Base-by-base conservation (phyloP, 306 rosid genomes). In the Potentilla sterilis region DNA sequence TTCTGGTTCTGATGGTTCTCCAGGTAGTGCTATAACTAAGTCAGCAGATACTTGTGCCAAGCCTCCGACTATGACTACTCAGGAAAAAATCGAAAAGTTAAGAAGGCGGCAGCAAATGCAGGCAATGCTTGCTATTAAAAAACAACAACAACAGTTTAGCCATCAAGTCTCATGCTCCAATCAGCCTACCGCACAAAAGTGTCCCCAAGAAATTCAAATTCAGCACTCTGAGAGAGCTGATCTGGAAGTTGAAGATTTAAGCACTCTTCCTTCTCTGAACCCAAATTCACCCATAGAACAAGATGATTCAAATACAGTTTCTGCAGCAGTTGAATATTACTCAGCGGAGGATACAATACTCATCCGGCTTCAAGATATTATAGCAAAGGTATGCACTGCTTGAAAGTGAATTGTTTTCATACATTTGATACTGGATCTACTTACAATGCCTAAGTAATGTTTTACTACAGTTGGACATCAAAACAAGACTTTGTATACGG, bases 121-220 rank as follows among this genome's bases (percentile, higher is more conserved):
- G 86, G 99, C 99, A 68, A 83, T 96, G 96, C 88, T 95, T 87
- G 99, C 99, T 83, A 92, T 95, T 83, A 84, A 86, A 82, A 92
- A 89, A 81, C 92, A 95, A 76, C 89, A 87, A 43, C 89, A 88
- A 81, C 89, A 89, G 78, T 78, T 95, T 75, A 80, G 78, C 70
- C 90, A 83, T 74, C 97, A 90, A 83, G 82, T 82, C 77, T 79
- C 86, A 64, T 74, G 80, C 46, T 41, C 80, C 69, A 78, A 74
- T 79, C 85, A 86, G 67, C 69, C 86, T 58, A 52, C 83, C 74
- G n/a, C 84, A 52, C 81, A 82, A 71, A 88, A 78, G 6, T 67
- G 76, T 70, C 79, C 80, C 71, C 80, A 77, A 55, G 88, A 90
- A 84, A 85, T 74, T 67, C 90, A 83, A 78, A 82, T 69, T 78